Evolutionary conservation across 805 yeast species (phyloP).

Genomic region (Monosporozyma siamensis): DNA sequence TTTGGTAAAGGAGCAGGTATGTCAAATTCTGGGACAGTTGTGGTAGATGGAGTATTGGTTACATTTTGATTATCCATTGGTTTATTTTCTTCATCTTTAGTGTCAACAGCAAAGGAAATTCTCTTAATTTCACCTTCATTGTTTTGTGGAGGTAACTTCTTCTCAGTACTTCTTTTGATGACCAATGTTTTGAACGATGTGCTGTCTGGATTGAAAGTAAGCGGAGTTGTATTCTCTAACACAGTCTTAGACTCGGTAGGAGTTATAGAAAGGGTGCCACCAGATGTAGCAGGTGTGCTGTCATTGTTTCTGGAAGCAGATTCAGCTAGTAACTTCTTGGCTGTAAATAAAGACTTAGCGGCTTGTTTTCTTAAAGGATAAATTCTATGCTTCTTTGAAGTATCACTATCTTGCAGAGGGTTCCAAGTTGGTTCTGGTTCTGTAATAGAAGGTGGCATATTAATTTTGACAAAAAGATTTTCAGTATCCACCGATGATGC

Average conservation of each 20-base stretch:
- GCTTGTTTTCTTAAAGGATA: slow-evolving; percentile 52
- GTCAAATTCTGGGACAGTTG: neutral
- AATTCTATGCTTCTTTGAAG: slow-evolving; percentile 44
- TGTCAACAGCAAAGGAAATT: slow-evolving; percentile 6
- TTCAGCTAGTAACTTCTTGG: slow-evolving; percentile 1
- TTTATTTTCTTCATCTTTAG: neutral
- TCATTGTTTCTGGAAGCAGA: neutral
- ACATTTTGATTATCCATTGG: neutral
- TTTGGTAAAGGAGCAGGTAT: neutral
- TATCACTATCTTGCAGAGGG: slow-evolving; percentile 40
- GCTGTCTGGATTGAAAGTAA: slow-evolving; percentile 24
- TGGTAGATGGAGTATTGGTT: neutral
- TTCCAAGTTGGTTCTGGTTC: slow-evolving; percentile 26
- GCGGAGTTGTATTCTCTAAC: neutral
- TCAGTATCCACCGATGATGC: slow-evolving; percentile 36
- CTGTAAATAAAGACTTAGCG: slow-evolving; percentile 49
- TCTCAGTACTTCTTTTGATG: slow-evolving; percentile 17
- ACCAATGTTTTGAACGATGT: slow-evolving; percentile 24
- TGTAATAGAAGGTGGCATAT: slow-evolving; percentile 32
- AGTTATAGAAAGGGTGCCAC: neutral
- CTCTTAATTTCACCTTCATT: slow-evolving; percentile 3
- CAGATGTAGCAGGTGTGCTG: neutral
- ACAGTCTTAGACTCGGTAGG: neutral
- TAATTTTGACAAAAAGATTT: slow-evolving; percentile 45
- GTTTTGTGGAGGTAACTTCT: slow-evolving; percentile 2